Evolutionary conservation across 164 flowering plant species (phyloP).

Genomic region (Magnolia sinica): DNA sequence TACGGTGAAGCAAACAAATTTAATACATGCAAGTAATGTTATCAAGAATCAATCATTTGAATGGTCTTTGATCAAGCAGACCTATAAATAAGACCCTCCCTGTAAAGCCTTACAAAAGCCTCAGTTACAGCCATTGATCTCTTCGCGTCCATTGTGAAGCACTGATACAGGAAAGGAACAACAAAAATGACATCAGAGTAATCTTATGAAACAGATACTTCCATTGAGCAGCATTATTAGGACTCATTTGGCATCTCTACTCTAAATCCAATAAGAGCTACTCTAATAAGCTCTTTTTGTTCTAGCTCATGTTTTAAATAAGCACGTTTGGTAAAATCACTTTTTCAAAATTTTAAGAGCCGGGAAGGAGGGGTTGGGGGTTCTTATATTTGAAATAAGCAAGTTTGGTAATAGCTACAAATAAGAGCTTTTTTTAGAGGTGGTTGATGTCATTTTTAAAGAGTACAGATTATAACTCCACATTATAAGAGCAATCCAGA

Average conservation of each 20-base stretch:
- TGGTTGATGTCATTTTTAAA: too few species aligned
- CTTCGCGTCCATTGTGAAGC: conserved; percentile 95
- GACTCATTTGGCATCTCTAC: neutral
- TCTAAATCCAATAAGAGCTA: too few species aligned
- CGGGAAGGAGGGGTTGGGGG: too few species aligned
- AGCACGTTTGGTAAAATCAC: too few species aligned
- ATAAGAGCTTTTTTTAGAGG: too few species aligned
- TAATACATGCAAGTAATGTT: neutral
- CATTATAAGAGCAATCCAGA: too few species aligned
- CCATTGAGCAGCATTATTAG: neutral
- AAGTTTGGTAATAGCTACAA: too few species aligned
- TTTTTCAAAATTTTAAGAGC: too few species aligned
- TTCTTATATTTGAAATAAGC: too few species aligned
- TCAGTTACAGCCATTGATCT: conserved; percentile 90
- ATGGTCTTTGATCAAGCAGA: conserved; percentile 14
- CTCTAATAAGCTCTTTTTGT: too few species aligned
- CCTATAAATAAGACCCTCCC: conserved; percentile 88
- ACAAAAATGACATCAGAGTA: neutral
- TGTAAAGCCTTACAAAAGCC: conserved; percentile 83
- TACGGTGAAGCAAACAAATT: neutral
- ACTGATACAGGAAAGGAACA: conserved; percentile 33
- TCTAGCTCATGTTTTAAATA: too few species aligned
- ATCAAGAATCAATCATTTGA: neutral
- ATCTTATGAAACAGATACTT: neutral
- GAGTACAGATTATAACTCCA: too few species aligned